Evolutionary conservation across 306 rosid genomes (phyloP).

Genomic region (Citrullus amarus): DNA sequence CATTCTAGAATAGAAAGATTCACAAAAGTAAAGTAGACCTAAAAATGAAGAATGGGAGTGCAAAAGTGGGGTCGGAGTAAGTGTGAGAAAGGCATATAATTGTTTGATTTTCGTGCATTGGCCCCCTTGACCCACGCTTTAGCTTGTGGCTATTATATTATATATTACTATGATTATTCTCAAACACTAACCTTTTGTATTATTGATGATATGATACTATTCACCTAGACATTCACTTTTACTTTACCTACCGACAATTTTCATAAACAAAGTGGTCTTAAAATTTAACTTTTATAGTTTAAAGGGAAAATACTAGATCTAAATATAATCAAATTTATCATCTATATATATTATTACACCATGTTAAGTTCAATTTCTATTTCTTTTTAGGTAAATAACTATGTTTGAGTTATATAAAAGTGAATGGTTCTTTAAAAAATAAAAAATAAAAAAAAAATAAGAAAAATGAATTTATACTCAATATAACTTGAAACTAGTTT

Average conservation of each 20-base stretch:
- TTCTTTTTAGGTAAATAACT: no score
- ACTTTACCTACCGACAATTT: neutral
- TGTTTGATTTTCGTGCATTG: neutral
- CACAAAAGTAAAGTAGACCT: neutral
- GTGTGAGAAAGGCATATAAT: neutral
- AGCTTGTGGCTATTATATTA: neutral
- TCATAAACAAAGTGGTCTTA: neutral
- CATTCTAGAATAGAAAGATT: neutral
- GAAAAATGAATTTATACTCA: no score
- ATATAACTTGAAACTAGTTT: no score
- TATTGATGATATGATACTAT: neutral
- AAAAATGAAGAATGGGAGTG: neutral
- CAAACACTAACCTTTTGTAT: neutral
- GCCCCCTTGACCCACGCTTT: no score
- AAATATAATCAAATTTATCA: no score
- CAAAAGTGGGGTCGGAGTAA: neutral
- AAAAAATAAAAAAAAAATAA: no score
- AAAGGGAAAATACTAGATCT: no score
- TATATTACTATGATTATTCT: neutral
- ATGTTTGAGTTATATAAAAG: no score
- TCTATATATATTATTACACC: no score
- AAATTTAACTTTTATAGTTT: neutral
- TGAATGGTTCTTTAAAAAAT: no score
- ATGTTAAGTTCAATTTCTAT: no score
- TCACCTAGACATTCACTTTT: neutral